A percentile compares a stretch with the other conserved stretches of the same genome.
phyloP scores from a whole-genome alignment of 2,329 filamentous ascomycete species.

The Colletotrichum tabaci region DNA sequence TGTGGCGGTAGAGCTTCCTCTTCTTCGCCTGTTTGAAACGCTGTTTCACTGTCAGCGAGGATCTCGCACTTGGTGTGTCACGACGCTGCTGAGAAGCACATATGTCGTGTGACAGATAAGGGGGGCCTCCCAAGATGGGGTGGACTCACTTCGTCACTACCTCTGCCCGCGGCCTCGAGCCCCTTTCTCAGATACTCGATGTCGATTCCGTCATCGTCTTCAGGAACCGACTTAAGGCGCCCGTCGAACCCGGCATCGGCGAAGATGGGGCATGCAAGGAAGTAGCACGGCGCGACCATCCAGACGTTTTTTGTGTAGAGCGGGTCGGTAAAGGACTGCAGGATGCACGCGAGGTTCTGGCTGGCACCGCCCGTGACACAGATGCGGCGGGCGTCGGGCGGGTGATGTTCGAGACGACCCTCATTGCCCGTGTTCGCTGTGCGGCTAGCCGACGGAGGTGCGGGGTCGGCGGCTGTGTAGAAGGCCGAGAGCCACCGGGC shows the following conservation, averaged over 20 bases:
- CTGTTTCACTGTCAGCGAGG: slow-evolving; percentile 11
- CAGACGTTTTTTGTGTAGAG: slow-evolving; percentile 81
- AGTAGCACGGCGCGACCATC: slow-evolving; percentile 87
- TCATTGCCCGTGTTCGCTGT: not conserved
- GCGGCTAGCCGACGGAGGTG: not conserved
- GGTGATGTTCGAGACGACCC: slow-evolving; percentile 15
- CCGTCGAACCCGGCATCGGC: slow-evolving; percentile 82
- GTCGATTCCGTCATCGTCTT: slow-evolving; percentile 85
- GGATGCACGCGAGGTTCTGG: slow-evolving; percentile 83
- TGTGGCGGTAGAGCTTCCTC: slow-evolving; percentile 85
- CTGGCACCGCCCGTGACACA: slow-evolving; percentile 89
- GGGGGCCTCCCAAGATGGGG: not conserved
- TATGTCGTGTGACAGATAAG: not conserved
- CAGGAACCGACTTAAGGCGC: slow-evolving; percentile 78
- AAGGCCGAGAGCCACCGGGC: slow-evolving; percentile 78
- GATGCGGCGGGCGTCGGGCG: slow-evolving; percentile 70
- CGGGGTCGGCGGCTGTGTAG: slow-evolving; percentile 60
- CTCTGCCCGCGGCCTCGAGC: slow-evolving; percentile 51
- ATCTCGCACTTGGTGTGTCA: not conserved
- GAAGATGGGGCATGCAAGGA: slow-evolving; percentile 88
- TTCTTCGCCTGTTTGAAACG: slow-evolving; percentile 37
- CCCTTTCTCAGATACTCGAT: slow-evolving; percentile 69
- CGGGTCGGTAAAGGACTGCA: slow-evolving; percentile 87
- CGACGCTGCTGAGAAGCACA: not conserved
- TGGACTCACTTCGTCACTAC: slow-evolving; percentile 23